Evolutionary conservation across 495 filamentous ascomycete genomes (phyloP).

Genomic region (Aspergillus sclerotioniger): DNA sequence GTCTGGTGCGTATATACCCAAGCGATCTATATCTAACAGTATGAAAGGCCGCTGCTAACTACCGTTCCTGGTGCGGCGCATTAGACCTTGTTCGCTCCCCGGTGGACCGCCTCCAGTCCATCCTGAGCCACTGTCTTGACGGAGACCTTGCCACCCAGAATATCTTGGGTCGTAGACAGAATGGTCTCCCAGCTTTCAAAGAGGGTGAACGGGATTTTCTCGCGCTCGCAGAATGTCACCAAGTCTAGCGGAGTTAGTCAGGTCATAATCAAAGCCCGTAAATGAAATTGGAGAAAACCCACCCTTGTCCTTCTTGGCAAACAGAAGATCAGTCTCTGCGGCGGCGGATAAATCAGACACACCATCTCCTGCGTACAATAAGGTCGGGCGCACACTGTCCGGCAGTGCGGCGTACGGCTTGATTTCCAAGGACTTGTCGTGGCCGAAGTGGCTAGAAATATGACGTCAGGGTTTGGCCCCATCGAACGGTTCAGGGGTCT

Average conservation of each 20-base stretch:
- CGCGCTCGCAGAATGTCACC: constrained; percentile 73
- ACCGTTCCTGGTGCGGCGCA: not conserved
- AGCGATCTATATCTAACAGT: constrained; percentile 1
- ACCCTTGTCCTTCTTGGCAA: constrained; percentile 89
- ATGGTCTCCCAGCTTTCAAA: constrained; percentile 80
- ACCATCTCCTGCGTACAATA: constrained; percentile 90
- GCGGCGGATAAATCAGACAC: constrained; percentile 88
- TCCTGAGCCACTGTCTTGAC: constrained; percentile 25
- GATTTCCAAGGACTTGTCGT: constrained; percentile 90
- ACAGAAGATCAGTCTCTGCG: constrained; percentile 81
- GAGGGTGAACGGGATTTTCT: constrained; percentile 75
- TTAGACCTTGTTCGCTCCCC: constrained; percentile 6
- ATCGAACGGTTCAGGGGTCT: not conserved
- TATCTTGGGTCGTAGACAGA: constrained; percentile 67
- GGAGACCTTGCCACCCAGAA: constrained; percentile 57
- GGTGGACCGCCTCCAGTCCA: constrained; percentile 6
- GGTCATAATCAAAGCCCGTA: not conserved
- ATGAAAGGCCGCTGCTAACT: not conserved
- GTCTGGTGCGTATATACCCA: not conserved
- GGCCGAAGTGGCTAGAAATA: constrained; percentile 68
- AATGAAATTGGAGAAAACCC: constrained; percentile 28
- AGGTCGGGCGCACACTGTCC: constrained; percentile 61
- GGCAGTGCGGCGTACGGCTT: constrained; percentile 77
- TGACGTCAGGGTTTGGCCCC: constrained; percentile 19
- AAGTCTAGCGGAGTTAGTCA: constrained; percentile 56